Evolutionary conservation across 1,284 basidiomycete genomes (phyloP).

Genomic region (Apiotrichum domesticum): DNA sequence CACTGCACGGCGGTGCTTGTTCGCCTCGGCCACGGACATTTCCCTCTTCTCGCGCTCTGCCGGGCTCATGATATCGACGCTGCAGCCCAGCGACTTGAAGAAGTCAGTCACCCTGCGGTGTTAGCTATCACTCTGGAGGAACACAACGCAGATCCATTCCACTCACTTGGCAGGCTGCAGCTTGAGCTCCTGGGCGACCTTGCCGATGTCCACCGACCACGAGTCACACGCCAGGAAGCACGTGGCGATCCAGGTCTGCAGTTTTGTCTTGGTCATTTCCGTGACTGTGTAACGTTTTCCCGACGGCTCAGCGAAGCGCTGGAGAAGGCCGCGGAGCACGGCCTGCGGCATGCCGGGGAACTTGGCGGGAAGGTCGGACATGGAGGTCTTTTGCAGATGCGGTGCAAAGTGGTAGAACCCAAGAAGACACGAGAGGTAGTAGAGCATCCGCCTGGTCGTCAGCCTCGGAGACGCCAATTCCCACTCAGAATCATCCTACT

Average conservation of each 20-base stretch:
- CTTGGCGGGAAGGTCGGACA: constrained; percentile 51
- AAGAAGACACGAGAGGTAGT: constrained; percentile 72
- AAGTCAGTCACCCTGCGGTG: constrained; percentile 39
- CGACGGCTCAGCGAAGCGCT: constrained; percentile 68
- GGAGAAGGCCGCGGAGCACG: constrained; percentile 67
- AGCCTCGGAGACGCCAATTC: neutral
- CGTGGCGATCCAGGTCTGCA: constrained; percentile 71
- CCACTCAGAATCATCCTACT: constrained; percentile 22
- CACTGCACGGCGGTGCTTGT: constrained; percentile 60
- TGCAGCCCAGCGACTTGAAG: constrained; percentile 58
- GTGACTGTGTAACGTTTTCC: constrained; percentile 61
- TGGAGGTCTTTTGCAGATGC: constrained; percentile 18
- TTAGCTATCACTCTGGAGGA: neutral
- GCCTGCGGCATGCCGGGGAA: constrained; percentile 58
- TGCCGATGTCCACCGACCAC: constrained; percentile 61
- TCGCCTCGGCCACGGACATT: constrained; percentile 54
- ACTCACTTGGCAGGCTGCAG: constrained; percentile 60
- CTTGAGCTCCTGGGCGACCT: constrained; percentile 66
- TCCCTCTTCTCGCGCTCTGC: constrained; percentile 64
- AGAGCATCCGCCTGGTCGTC: constrained; percentile 60
- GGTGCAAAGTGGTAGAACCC: constrained; percentile 55
- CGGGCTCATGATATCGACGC: constrained; percentile 56
- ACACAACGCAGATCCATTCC: neutral
- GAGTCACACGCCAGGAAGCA: constrained; percentile 71
- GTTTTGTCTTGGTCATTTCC: constrained; percentile 59